Percentiles rank a stretch among this genome's conserved stretches.
Evolutionary conservation across 345 rosid species (phyloP).

Genomic region (Eucalyptus camaldulensis): DNA sequence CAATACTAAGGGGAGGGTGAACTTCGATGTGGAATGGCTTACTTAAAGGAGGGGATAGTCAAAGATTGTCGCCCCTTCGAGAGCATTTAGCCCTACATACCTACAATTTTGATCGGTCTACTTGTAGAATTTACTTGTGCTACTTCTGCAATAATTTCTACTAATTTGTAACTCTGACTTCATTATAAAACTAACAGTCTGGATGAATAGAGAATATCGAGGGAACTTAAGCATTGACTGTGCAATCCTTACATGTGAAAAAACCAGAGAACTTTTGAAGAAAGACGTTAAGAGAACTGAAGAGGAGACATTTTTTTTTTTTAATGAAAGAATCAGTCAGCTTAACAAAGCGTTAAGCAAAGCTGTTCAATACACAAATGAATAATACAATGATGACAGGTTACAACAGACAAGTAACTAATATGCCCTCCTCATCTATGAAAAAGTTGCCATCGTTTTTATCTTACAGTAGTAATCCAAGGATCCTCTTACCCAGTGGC

Average conservation of each 20-base stretch:
- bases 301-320: neutral
- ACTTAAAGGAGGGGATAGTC: neutral
- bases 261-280: neutral
- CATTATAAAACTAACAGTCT: neutral
- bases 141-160: neutral
- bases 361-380: neutral
- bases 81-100: neutral
- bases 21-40: fast-evolving
- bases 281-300: neutral
- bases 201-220: neutral
- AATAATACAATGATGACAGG: neutral
- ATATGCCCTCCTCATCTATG: neutral
- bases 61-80: fast-evolving
- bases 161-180: fast-evolving
- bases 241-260: neutral
- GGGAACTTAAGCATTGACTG: neutral
- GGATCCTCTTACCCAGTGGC: neutral
- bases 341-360: neutral
- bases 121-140: neutral
- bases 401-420: neutral
- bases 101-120: neutral
- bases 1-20: neutral
- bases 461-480: neutral
- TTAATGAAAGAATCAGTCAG: neutral
- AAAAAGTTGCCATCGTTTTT: neutral